Conservation (phyloP, 2,329 filamentous ascomycete species). For the Talaromyces pinophilus region DNA sequence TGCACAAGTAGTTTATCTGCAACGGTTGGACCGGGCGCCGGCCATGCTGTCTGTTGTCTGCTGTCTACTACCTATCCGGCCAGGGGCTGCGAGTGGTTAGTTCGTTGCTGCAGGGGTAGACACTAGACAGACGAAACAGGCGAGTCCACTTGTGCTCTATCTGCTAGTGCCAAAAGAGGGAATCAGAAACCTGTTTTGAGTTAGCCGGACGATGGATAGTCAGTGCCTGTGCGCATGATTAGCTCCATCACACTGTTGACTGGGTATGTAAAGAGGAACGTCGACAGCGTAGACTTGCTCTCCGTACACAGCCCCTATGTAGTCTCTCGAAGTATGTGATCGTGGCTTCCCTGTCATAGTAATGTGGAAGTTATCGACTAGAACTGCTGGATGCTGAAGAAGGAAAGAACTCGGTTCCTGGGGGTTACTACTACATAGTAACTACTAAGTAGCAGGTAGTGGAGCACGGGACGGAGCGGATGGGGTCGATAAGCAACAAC, state of each 20-base stretch:
- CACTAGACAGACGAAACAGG: constrained; percentile 5
- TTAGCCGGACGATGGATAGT: neutral
- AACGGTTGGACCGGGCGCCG: constrained; percentile 10
- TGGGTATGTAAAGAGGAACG: neutral
- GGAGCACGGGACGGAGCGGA: constrained; percentile 15
- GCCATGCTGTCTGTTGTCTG: neutral
- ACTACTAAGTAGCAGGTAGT: neutral
- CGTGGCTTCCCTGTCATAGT: neutral
- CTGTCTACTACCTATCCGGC: neutral
- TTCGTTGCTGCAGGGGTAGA: constrained; percentile 20
- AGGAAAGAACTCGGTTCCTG: constrained; percentile 10
- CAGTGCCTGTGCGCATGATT: neutral
- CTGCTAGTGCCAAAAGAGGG: neutral
- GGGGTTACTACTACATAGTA: too few species aligned
- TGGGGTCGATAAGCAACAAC: neutral
- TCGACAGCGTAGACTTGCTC: neutral
- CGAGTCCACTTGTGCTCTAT: constrained; percentile 2
- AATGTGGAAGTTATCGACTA: neutral
- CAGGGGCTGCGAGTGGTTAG: constrained; percentile 16
- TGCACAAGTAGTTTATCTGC: constrained; percentile 11
- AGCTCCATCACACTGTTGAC: neutral
- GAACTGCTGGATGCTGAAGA: neutral
- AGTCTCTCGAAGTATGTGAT: neutral
- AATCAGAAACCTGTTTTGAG: constrained; percentile 11
- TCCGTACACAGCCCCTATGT: too few species aligned